A percentile compares a stretch with the other conserved stretches of the same genome.
These are phyloP conservation scores for Calendula officinalis DNA, from an alignment of 129 eudicot genomes.

Conservation along the genomic window DNA sequence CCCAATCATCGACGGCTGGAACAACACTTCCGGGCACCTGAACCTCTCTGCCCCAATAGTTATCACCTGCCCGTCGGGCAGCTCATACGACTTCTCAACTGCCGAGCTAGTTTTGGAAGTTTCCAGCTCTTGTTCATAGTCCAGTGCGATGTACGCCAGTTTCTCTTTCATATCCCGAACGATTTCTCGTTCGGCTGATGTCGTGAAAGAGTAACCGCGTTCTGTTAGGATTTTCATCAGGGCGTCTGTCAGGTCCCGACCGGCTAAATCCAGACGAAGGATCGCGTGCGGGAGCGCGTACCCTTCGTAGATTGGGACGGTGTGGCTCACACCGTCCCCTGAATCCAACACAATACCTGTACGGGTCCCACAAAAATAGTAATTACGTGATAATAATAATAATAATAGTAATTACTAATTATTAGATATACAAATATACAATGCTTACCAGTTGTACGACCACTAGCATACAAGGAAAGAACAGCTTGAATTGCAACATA, in stretches of 20 bases:
- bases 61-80: slow-evolving; percentile 46
- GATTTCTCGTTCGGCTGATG: slow-evolving; percentile 42
- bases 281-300: slow-evolving; percentile 45
- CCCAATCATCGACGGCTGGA: slow-evolving; percentile 68
- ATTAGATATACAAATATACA: not conserved
- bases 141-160: slow-evolving; percentile 37
- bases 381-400: not conserved
- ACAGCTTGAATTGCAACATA: slow-evolving; percentile 66
- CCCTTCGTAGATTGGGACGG: slow-evolving; percentile 42
- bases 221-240: slow-evolving; percentile 41
- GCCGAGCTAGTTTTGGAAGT: slow-evolving; percentile 42
- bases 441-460: slow-evolving; percentile 64
- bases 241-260: slow-evolving; percentile 43
- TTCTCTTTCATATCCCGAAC: slow-evolving; percentile 43
- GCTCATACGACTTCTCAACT: slow-evolving; percentile 42
- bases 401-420: not conserved
- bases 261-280: slow-evolving; percentile 43
- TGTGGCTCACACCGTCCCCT: slow-evolving; percentile 45
- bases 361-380: not conserved
- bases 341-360: slow-evolving; percentile 42
- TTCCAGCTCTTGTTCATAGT: slow-evolving; percentile 40
- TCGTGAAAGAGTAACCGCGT: slow-evolving; percentile 41
- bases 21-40: slow-evolving; percentile 47
- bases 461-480: slow-evolving; percentile 63
- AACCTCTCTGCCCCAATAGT: slow-evolving; percentile 43